A percentile compares a stretch with the other conserved stretches of the same genome.
These are phyloP conservation scores for Pseudoturritis turrita DNA, from an alignment of 345 rosid genomes.

Conservation along the genomic window DNA sequence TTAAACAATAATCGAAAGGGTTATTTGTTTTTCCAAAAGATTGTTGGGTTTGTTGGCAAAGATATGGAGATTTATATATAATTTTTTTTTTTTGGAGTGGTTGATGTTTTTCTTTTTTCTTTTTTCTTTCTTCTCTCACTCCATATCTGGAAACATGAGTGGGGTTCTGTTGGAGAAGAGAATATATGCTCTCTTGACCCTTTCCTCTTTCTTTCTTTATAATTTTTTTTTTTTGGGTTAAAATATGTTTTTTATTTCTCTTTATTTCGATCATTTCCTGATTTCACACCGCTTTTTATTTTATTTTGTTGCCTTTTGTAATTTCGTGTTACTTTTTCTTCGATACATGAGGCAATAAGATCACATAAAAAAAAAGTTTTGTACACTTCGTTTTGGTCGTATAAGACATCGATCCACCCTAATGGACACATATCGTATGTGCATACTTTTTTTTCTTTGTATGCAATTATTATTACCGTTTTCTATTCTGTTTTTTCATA, in stretches of 20 bases:
- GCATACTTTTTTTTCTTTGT: neutral
- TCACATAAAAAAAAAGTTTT: conserved; percentile 21
- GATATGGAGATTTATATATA: conserved; percentile 25
- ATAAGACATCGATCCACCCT: conserved; percentile 16
- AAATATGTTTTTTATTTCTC: conserved; percentile 17
- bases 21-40: conserved; percentile 17
- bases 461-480: conserved; percentile 16
- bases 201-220: conserved; percentile 40
- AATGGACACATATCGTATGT: conserved; percentile 19
- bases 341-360: conserved; percentile 57
- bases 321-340: conserved; percentile 33
- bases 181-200: conserved; percentile 75
- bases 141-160: conserved; percentile 76
- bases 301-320: conserved; percentile 5
- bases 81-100: conserved; percentile 31
- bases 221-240: conserved; percentile 26
- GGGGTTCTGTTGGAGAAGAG: conserved; percentile 64
- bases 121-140: conserved; percentile 46
- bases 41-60: conserved; percentile 36
- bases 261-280: conserved; percentile 23
- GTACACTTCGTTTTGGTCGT: conserved; percentile 25
- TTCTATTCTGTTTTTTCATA: neutral
- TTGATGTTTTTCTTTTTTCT: conserved; percentile 24
- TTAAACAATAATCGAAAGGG: neutral
- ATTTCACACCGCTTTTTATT: conserved; percentile 23